Conservation (phyloP, 2,329 filamentous ascomycete species). For the Colletotrichum eremochloae region DNA sequence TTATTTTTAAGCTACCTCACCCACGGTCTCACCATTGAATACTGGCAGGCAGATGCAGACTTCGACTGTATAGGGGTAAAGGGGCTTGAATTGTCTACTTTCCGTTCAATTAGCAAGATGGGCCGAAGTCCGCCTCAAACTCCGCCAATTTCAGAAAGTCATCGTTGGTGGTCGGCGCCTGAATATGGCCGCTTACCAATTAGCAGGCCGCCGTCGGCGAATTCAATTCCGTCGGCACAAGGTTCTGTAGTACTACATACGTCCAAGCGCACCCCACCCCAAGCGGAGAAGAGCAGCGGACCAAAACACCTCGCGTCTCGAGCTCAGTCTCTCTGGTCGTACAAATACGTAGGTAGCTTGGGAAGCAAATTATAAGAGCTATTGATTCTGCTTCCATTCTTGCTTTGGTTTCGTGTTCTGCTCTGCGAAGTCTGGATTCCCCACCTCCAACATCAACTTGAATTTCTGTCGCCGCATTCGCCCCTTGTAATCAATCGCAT, state of each 20-base stretch:
- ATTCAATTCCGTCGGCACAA: background rate
- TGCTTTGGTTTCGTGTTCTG: background rate
- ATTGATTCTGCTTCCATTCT: background rate
- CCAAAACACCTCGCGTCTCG: slow-evolving; percentile 30
- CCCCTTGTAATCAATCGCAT: background rate
- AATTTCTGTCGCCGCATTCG: background rate
- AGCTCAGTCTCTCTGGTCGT: background rate
- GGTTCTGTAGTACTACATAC: background rate
- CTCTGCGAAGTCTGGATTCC: background rate
- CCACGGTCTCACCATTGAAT: background rate
- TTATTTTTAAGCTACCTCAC: background rate
- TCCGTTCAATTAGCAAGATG: background rate
- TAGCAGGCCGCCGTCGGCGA: background rate
- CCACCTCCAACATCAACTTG: background rate
- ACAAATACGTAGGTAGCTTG: slow-evolving; percentile 6
- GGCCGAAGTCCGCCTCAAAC: slow-evolving; percentile 5
- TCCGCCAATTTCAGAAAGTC: background rate
- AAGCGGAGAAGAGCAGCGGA: slow-evolving; percentile 19
- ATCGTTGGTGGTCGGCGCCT: slow-evolving; percentile 13
- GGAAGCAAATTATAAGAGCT: background rate
- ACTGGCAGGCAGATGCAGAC: background rate
- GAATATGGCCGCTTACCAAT: slow-evolving; percentile 9
- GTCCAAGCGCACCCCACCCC: background rate
- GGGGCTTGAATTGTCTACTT: background rate
- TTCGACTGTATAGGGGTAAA: background rate